These are phyloP conservation scores for Cladochytrium replicatum DNA, from an alignment of 192 early-diverging fungal genomes.

Conservation along the genomic window DNA sequence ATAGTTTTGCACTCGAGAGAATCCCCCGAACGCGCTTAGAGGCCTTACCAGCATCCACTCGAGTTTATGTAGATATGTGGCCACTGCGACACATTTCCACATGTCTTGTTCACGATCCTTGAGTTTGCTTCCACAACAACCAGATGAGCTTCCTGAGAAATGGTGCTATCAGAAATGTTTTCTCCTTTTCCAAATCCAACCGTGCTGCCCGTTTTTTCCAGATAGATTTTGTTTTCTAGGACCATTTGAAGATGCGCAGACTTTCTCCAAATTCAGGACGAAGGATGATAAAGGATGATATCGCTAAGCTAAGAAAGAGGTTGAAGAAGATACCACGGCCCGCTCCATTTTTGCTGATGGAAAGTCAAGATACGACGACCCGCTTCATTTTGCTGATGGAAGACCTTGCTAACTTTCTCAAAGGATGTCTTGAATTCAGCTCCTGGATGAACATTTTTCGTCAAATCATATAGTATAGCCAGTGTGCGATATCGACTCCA, in stretches of 20 bases:
- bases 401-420: background rate
- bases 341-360: too few relatives aligned
- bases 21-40: constrained; percentile 15
- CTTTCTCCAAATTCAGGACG: constrained; percentile 10
- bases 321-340: constrained; percentile 23
- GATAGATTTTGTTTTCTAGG: constrained; percentile 19
- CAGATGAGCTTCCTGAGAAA: constrained; percentile 10
- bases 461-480: constrained; percentile 1
- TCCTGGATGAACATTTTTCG: constrained; percentile 1
- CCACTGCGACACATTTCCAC: constrained; percentile 14
- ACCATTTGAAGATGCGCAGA: constrained; percentile 17
- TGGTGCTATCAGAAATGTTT: constrained; percentile 11
- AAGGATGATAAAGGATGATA: constrained; percentile 21
- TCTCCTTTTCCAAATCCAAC: constrained; percentile 17
- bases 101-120: constrained; percentile 7
- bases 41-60: constrained; percentile 14
- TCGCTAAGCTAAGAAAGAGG: constrained; percentile 22
- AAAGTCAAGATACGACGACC: too few relatives aligned
- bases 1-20: constrained; percentile 10
- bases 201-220: constrained; percentile 9
- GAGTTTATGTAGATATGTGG: constrained; percentile 15
- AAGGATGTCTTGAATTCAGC: constrained; percentile 5
- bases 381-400: constrained; percentile 10
- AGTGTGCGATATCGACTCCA: background rate
- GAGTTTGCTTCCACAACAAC: constrained; percentile 8